Base-by-base conservation (phyloP, 495 filamentous ascomycete genomes). In the Annulohypoxylon moriforme region DNA sequence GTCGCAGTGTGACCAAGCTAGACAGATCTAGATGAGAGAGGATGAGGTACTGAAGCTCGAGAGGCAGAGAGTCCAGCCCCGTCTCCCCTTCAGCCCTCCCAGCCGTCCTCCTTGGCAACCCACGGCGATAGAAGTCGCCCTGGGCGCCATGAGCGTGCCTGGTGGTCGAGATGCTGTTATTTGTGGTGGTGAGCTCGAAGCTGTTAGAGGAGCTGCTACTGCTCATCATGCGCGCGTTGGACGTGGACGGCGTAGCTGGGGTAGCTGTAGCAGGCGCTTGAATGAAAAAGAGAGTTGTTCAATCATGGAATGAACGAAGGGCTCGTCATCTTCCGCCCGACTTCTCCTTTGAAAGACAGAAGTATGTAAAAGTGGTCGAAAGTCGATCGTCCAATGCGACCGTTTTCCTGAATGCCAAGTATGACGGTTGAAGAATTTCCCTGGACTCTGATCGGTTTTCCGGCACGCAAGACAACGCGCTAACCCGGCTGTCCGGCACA, bases 401-500 rank as follows among this genome's bases (percentile, higher is more conserved):
- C 47, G 65, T 31, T 61, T 73, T 64, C 56, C 44, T 36, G 57
- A 61, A 44, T 66, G 71, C 71, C 71, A 69, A 73, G 71, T 69
- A 69, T 69, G 66, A 73, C 65, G 71, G 71, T 66, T 69, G 66
- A 69, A 69, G 66, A 73, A 69, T 57, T 73, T 69, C 71, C 60
- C 61, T 69, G 65, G 55, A 47, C 29, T 20, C 49, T 61, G 71
- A 69, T 73, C 71, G 71, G 71, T 73, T 73, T 69, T 66, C 71
- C 71, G 71, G 71, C 71, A 73, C 68, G 44, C 71, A 67, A 64
- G 53, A 55, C 60, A 50, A 42, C 57, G 66, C 71, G 62, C 71
- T 73, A 73, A 66, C 71, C 71, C 71, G 71, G 71, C 71, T 73
- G 71, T 73, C 71, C 71, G 71, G 71, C 71, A 73, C 71, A 73